A percentile compares a stretch with the other conserved stretches of the same genome.
Evolutionary conservation across 1,139 yeast species (phyloP).

Genomic region (Yamadazyma aaseri): DNA sequence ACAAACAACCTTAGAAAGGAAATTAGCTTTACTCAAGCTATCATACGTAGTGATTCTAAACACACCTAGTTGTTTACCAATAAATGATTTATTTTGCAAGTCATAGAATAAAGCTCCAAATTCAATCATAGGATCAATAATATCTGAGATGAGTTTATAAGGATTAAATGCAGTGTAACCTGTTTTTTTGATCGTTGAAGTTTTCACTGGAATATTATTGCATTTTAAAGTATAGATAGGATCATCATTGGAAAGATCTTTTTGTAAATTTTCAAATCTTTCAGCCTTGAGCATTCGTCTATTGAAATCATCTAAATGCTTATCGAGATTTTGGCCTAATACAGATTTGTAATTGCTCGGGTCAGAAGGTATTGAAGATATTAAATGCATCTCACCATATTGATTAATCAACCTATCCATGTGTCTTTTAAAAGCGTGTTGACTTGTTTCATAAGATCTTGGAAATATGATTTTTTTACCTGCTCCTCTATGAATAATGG

Average conservation of each 20-base stretch:
- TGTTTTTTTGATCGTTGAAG: slow-evolving; percentile 32
- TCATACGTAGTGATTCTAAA: slow-evolving; percentile 66
- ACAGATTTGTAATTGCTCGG: slow-evolving; percentile 35
- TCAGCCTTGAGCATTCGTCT: slow-evolving; percentile 12
- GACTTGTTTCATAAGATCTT: slow-evolving; percentile 62
- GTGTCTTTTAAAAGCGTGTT: slow-evolving; percentile 63
- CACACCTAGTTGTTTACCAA: slow-evolving; percentile 69
- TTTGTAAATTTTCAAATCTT: slow-evolving; percentile 6
- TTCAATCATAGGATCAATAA: slow-evolving; percentile 51
- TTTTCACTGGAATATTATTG: slow-evolving; percentile 32
- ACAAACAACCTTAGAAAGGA: slow-evolving; percentile 56
- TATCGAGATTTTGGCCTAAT: slow-evolving; percentile 28
- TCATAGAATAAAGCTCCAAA: slow-evolving; percentile 69
- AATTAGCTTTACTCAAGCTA: slow-evolving; percentile 62
- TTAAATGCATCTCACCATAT: slow-evolving; percentile 61
- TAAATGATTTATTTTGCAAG: slow-evolving; percentile 41
- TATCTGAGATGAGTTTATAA: slow-evolving; percentile 34
- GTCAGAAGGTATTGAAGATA: slow-evolving; percentile 52
- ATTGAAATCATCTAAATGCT: slow-evolving; percentile 32
- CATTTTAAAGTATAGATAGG: slow-evolving; percentile 21
- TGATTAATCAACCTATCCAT: slow-evolving; percentile 57
- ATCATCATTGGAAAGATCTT: slow-evolving; percentile 2
- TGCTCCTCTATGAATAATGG: slow-evolving; percentile 38
- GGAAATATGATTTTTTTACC: slow-evolving; percentile 51
- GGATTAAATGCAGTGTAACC: slow-evolving; percentile 41